Evolutionary conservation across 768 basidiomycete genomes (phyloP), one percentile per base, ranked within the genome.

Genomic region (Trametes punicea): DNA sequence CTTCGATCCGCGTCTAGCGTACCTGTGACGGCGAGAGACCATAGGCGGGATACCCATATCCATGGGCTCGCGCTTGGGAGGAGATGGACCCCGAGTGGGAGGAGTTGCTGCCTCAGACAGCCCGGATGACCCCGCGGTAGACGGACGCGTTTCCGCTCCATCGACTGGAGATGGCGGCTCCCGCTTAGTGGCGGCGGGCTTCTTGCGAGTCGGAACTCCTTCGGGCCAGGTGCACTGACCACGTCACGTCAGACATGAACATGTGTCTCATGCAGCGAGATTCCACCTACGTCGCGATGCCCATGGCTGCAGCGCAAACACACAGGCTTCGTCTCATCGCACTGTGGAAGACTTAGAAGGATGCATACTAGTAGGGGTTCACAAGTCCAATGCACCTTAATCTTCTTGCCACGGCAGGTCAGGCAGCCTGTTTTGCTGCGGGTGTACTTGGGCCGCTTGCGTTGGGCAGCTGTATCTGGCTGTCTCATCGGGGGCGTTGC

Each of bases 391-490:
- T 79, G 51, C 60, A 90, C 90, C 82, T 97, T 97, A 67, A 98
- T 92, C 79, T 96, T 91, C 79, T 95, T 94, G 60, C 84, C 82
- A 64, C 94, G 82, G 79, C 94, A 98, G 39, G 91, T 94, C 68
- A 96, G 74, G 69, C 94, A 98, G 21, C 94, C 94, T 1, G 93
- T 93, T 75, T 96, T 94, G 73, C 90, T 92, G 64, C 94, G 82
- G 60, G 90, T 93, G 65, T 95, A 95, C 77, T 97, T 97, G 46
- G 90, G 91, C 31, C 90, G 86, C 69, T 90, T 91, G 56, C 90
- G 81, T 64, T 77, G 75, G n/a, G 79, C 77, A 15, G 76, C 65
- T 23, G 77, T 56, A 45, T 83, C 87, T 31, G 71, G 72, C 48
- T 80, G 77, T 51, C 55, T 51, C 21, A 49, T 25, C 13, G 33